Percentiles rank a stretch among this genome's conserved stretches.
Conservation (phyloP, 2,329 filamentous ascomycete species). For the Stagonosporopsis vannaccii region DNA sequence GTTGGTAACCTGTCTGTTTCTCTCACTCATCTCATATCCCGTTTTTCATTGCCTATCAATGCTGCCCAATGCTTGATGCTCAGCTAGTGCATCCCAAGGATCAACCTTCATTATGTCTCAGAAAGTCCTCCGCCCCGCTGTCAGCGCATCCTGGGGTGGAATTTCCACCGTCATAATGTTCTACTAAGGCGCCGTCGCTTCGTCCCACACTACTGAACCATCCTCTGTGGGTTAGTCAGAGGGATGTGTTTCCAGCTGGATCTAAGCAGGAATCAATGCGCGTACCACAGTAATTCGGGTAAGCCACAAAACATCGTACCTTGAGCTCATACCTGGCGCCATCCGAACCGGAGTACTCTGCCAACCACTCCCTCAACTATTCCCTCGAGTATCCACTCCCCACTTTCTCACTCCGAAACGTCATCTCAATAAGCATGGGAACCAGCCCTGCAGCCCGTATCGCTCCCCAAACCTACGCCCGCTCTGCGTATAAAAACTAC, state of each 20-base stretch:
- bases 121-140: slow-evolving; percentile 29
- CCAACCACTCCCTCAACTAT: slow-evolving; percentile 38
- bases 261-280: slow-evolving; percentile 11
- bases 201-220: slow-evolving; percentile 40
- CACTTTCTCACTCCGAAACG: slow-evolving; percentile 27
- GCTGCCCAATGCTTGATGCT: slow-evolving; percentile 37
- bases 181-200: slow-evolving; percentile 41
- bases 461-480: slow-evolving; percentile 41
- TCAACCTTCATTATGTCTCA: slow-evolving; percentile 41
- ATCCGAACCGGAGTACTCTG: slow-evolving; percentile 25
- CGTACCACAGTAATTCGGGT: no score
- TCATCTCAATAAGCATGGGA: slow-evolving; percentile 31
- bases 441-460: slow-evolving; percentile 40
- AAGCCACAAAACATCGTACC: slow-evolving; percentile 1
- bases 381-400: slow-evolving; percentile 29
- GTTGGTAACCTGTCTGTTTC: slow-evolving; percentile 34
- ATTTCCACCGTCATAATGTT: slow-evolving; percentile 37
- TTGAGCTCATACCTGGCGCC: slow-evolving; percentile 42
- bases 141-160: slow-evolving; percentile 36
- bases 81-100: slow-evolving; percentile 36
- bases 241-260: slow-evolving; percentile 40
- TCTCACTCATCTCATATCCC: slow-evolving; percentile 39
- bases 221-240: slow-evolving; percentile 43
- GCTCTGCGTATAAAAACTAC: slow-evolving; percentile 40
- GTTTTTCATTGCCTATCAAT: slow-evolving; percentile 39